Base-by-base conservation (phyloP, 208 protist species). In the Lotmaria passim region DNA sequence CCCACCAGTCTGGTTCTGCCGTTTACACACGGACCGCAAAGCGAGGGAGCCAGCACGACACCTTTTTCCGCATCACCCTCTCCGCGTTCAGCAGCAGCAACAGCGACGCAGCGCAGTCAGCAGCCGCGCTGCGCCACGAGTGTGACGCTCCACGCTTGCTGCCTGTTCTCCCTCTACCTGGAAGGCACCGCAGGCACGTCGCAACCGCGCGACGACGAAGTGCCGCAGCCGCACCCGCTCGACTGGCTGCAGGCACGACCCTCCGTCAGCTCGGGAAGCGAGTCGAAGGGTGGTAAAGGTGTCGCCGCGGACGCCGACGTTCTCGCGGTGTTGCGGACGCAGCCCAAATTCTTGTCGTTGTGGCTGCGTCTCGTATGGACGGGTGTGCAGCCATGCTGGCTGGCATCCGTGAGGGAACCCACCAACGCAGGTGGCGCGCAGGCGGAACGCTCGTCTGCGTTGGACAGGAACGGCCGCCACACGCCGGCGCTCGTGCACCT, bases 331-430 rank as follows among this genome's bases (percentile, higher is more conserved):
- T 51, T 83, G 52, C 69, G 44, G 34, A 51, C 46, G 3, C 51
- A 44, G n/a, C n/a, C 34, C 7, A n/a, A 15, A 24, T 7, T 21
- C 65, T 51, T 44, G 38, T 55, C 3, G 30, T 46, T 26, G 53
- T 76, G 70, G 70, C 34, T 55, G 26, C 70, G 34, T 33, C 24
- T 56, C 38, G 56, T 76, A 34, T 76, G 61, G 62, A 62, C 62
- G 2, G 70, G 56, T 2, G 0, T 59, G 41, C 61, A 70, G 39
- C 62, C 70, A 4, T 76, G 70, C 30, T 76, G 70, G 70, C 70
- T 76, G 11, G 36, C 41, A 10, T 31, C 41, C 6, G 36, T 24
- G 23, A 52, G 31, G 31, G 39, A 33, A n/a, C 0, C 56, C 1
- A 17, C 24, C 34, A 7, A 6, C 28, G 56, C 41, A 39, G 33